Conservation (phyloP, 257 asterid species). For the Solanum microdontum region DNA sequence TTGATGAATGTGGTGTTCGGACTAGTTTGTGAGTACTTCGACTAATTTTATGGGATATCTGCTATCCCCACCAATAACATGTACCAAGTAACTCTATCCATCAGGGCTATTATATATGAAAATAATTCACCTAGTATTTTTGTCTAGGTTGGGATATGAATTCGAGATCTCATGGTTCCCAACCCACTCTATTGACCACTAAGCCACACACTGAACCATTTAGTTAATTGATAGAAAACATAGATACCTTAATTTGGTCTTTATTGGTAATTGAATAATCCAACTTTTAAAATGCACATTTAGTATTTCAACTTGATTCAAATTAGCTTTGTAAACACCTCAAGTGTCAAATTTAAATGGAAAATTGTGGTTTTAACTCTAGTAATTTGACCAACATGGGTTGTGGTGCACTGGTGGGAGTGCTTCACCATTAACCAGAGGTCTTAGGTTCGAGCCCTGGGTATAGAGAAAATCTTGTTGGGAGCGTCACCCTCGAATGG, state of each 20-base stretch:
- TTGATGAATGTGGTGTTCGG: not conserved
- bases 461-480: too few species aligned
- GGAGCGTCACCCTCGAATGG: too few species aligned
- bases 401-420: too few species aligned
- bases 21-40: not conserved
- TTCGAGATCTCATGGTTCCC: accelerated
- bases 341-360: too few species aligned
- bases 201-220: not conserved
- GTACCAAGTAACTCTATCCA: not conserved
- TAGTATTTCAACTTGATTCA: too few species aligned
- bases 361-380: too few species aligned
- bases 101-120: not conserved
- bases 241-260: too few species aligned
- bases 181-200: not conserved
- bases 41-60: not conserved
- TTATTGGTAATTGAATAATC: too few species aligned
- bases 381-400: too few species aligned
- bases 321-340: too few species aligned
- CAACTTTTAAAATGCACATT: too few species aligned
- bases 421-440: too few species aligned
- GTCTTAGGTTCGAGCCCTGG: accelerated
- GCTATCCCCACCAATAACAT: accelerated
- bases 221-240: not conserved
- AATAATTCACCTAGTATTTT: not conserved
- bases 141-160: not conserved